Base-by-base conservation (phyloP, 352 stramenopile genomes). In the Phytophthora capsici region DNA sequence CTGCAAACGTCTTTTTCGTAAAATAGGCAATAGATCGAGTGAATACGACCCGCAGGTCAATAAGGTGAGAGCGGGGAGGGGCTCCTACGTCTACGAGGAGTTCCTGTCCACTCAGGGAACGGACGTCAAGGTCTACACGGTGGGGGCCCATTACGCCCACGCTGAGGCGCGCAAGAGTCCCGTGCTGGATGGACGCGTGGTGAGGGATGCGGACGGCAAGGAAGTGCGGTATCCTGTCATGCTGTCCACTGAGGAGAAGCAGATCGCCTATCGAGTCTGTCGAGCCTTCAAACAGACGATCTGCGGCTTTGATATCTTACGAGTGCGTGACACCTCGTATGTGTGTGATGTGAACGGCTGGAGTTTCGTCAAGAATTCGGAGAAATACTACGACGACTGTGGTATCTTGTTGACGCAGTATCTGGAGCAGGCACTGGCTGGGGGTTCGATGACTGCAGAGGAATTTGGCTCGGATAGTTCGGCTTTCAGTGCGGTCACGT, bases 321-420 rank as follows among this genome's bases (percentile, higher is more conserved):
- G 98, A 23, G 88, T 95, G 75, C 88, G 82, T 25, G 93, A 89
- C 56, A 80, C 75, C 34, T 96, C 94, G 9, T 99, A 99, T 73
- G 97, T 99, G 6, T 99, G 98, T 80, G 98, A 99, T 75, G 98
- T 99, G 12, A 99, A 99, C 78, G 98, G 98, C 23, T 99, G 96
- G 94, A 99, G 93, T 62, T 99, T 99, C 81, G 98, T 99, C 16
- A 99, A 99, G 84, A 99, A 99, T 64, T 99, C 95, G 45, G 88
- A 98, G 56, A 99, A 99, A 80, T 99, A 99, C 72, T 99, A 99
- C 72, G 97, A 99, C 65, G 97, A 99, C 73, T 98, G 94, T 63
- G 95, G 95, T 6, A 89, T 97, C 57, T 86, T 99, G 63, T 71
- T 99, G 36, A 80, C 73, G 19, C 86, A 93, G 60, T 96, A 92